These are phyloP conservation scores for Antitrichia curtipendula DNA, from an alignment of 225 moss, liverwort and hornwort species.

Conservation along the genomic window DNA sequence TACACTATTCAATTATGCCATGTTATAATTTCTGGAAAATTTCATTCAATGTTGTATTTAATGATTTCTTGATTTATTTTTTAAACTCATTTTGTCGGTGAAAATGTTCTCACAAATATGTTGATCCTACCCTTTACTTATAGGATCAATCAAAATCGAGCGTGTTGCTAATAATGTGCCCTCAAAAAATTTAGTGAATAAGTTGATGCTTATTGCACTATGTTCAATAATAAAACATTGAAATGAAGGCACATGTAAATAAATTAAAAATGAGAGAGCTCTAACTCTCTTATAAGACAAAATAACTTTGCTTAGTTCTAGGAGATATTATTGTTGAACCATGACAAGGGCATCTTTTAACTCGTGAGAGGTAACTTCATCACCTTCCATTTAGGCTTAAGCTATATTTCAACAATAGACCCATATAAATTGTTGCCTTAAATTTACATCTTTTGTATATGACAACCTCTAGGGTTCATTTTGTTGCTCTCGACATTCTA, in stretches of 20 bases:
- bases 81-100: not conserved
- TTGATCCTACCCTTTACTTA: accelerated
- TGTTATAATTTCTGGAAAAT: too few species aligned
- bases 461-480: not conserved
- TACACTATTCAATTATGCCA: too few species aligned
- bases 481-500: not conserved
- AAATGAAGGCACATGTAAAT: not conserved
- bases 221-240: not conserved
- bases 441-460: not conserved
- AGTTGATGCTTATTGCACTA: not conserved
- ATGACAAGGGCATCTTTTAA: not conserved
- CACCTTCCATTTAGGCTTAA: not conserved
- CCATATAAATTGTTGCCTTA: not conserved
- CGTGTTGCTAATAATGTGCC: not conserved
- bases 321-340: accelerated
- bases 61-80: too few species aligned
- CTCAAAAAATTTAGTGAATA: too few species aligned
- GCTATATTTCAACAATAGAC: not conserved
- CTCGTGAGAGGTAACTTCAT: accelerated
- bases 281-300: not conserved
- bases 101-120: not conserved
- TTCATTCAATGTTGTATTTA: too few species aligned
- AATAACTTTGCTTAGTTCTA: not conserved
- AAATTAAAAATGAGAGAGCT: not conserved
- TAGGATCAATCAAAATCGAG: accelerated